A percentile compares a stretch with the other conserved stretches of the same genome.
Conservation (phyloP, 805 yeast genomes). For the Zygosaccharomyces bailii region DNA sequence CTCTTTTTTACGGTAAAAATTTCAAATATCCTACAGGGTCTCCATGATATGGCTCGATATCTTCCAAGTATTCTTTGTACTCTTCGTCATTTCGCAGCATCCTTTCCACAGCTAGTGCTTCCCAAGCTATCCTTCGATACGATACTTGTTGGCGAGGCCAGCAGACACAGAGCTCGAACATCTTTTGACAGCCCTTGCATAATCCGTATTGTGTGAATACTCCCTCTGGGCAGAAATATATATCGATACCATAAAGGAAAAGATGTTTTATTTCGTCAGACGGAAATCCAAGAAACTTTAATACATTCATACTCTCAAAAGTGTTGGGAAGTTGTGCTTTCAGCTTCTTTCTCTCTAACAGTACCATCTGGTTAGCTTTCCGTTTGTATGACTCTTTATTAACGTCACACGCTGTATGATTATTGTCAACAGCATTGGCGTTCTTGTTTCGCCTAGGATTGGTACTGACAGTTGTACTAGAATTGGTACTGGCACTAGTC, state of each 20-base stretch:
- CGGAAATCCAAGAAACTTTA: constrained; percentile 4
- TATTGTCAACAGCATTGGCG: not conserved
- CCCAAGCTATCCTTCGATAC: too few species aligned
- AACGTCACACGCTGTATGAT: constrained; percentile 9
- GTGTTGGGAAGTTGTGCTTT: constrained; percentile 3
- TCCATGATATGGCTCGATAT: constrained; percentile 5
- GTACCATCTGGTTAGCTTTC: constrained; percentile 2
- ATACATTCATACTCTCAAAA: constrained; percentile 4
- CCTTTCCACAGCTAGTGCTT: too few species aligned
- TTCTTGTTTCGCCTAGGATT: not conserved
- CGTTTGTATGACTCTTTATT: constrained; percentile 1
- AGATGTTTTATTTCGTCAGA: constrained; percentile 5
- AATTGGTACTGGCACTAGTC: not conserved
- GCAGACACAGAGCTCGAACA: constrained; percentile 4
- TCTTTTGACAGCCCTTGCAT: too few species aligned
- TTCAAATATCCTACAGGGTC: constrained; percentile 4
- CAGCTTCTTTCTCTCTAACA: constrained; percentile 5
- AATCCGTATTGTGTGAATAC: too few species aligned
- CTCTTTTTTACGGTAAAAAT: constrained; percentile 1
- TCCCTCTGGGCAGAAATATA: too few species aligned
- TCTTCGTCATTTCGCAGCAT: too few species aligned
- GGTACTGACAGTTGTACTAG: too few species aligned
- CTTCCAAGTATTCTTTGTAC: constrained; percentile 6
- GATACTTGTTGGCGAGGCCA: constrained; percentile 3
- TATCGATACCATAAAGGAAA: constrained; percentile 2